A percentile compares a stretch with the other conserved stretches of the same genome.
These are phyloP conservation scores for Starmerella floricola DNA, from an alignment of 805 yeast genomes.

Conservation along the genomic window DNA sequence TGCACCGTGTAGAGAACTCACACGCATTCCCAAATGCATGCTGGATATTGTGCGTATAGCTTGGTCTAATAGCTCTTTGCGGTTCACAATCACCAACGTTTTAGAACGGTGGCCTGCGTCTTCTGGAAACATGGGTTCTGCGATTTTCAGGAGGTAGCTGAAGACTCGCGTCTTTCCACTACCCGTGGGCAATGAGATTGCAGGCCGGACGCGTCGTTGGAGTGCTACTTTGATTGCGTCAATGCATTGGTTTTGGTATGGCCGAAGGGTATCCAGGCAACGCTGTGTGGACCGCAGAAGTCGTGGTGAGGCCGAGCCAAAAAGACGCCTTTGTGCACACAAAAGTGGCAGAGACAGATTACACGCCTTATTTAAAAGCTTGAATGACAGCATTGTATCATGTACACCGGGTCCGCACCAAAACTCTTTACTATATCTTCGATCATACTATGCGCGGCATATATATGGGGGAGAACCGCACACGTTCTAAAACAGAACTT, in stretches of 20 bases:
- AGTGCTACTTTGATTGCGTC: slow-evolving; percentile 41
- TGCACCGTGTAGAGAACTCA: slow-evolving; percentile 62
- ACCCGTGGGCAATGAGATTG: slow-evolving; percentile 83
- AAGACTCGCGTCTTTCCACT: slow-evolving; percentile 88
- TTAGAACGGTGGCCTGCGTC: slow-evolving; percentile 27
- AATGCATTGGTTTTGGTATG: slow-evolving; percentile 64
- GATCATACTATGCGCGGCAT: too few species aligned
- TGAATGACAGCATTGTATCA: too few species aligned
- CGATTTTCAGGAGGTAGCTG: slow-evolving; percentile 22
- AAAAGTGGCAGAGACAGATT: too few species aligned
- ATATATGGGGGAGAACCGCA: too few species aligned
- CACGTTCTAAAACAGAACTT: too few species aligned
- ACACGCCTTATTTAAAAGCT: too few species aligned
- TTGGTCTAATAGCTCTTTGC: slow-evolving; percentile 66
- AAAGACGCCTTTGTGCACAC: too few species aligned
- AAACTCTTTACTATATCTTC: too few species aligned
- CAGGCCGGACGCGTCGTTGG: slow-evolving; percentile 45
- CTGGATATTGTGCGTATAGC: slow-evolving; percentile 41
- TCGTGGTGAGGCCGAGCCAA: too few species aligned
- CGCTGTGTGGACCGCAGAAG: too few species aligned
- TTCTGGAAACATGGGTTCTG: slow-evolving; percentile 26
- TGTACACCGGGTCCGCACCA: too few species aligned
- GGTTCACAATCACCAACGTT: slow-evolving; percentile 59
- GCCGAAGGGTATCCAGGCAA: slow-evolving; percentile 8
- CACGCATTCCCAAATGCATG: slow-evolving; percentile 39